Percentiles rank a stretch among this genome's conserved stretches.
Conservation (phyloP, 2,329 filamentous ascomycete genomes). For the Venturia effusa region DNA sequence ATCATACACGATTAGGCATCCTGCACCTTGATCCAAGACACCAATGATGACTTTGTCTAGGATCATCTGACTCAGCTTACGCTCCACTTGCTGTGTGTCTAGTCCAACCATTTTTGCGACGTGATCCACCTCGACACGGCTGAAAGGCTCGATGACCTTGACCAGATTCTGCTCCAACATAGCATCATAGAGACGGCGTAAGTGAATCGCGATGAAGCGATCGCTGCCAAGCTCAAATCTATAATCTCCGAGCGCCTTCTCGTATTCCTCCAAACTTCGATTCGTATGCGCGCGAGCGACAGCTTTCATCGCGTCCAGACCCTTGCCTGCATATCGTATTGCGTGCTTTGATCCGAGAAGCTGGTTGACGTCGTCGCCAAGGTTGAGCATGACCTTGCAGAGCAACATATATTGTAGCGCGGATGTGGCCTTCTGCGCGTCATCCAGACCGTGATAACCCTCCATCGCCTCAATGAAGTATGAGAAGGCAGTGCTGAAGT, state of each 20-base stretch:
- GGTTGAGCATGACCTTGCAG: constrained; percentile 99
- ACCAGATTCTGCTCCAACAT: constrained; percentile 99
- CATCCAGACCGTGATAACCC: constrained; percentile 89
- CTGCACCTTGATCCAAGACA: constrained; percentile 93
- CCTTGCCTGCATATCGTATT: constrained; percentile 88
- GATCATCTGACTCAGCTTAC: constrained; percentile 99
- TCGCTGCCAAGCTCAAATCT: constrained; percentile 90
- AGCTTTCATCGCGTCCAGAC: constrained; percentile 97
- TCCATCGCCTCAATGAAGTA: constrained; percentile 99
- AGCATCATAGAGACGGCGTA: constrained; percentile 89
- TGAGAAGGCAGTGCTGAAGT: constrained; percentile 97
- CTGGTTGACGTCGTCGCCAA: constrained; percentile 89
- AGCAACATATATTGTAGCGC: constrained; percentile 98
- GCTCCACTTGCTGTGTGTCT: constrained; percentile 92
- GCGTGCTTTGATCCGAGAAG: constrained; percentile 95
- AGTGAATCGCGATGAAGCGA: constrained; percentile 92
- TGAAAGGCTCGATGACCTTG: constrained; percentile 99
- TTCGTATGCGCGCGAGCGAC: constrained; percentile 93
- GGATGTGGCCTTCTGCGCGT: constrained; percentile 80
- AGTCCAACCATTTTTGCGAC: constrained; percentile 96
- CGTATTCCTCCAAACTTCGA: constrained; percentile 93
- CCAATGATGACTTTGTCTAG: constrained; percentile 98
- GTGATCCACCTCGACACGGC: constrained; percentile 89
- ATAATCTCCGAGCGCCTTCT: constrained; percentile 81
- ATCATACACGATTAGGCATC: constrained; percentile 93